Evolutionary conservation across 2,329 filamentous ascomycete species (phyloP).

Genomic region (Trichoderma harzianum): DNA sequence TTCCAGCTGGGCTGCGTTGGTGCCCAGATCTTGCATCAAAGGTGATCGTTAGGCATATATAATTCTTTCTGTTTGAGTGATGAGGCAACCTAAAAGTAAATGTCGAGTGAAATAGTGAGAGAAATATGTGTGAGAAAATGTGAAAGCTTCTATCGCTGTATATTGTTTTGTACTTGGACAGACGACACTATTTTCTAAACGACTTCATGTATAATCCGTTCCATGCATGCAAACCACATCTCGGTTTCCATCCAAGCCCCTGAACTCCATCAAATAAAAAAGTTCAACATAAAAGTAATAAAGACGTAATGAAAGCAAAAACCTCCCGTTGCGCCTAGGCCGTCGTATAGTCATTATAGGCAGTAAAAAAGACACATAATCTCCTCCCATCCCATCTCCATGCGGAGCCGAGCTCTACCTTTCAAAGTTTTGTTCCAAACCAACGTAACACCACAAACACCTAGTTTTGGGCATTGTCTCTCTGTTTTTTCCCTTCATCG

Average conservation of each 20-base stretch:
- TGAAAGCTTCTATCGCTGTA: background rate
- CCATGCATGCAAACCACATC: background rate
- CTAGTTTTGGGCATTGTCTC: background rate
- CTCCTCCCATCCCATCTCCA: constrained; percentile 12
- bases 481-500: background rate
- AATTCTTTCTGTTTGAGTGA: background rate
- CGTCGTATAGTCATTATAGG: constrained; percentile 6
- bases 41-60: background rate
- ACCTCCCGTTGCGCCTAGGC: background rate
- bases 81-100: background rate
- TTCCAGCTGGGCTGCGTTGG: background rate
- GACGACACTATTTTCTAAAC: background rate
- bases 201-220: background rate
- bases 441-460: constrained; percentile 8
- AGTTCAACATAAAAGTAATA: background rate
- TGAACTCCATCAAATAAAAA: background rate
- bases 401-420: constrained; percentile 8
- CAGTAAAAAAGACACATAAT: background rate
- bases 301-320: background rate
- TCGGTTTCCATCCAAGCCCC: background rate
- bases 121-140: background rate
- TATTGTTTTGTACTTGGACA: background rate
- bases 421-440: background rate
- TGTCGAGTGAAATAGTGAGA: background rate
- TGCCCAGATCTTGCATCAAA: background rate